Conservation (phyloP, 73 alveolate genomes). For the Paramecium caudatum region DNA sequence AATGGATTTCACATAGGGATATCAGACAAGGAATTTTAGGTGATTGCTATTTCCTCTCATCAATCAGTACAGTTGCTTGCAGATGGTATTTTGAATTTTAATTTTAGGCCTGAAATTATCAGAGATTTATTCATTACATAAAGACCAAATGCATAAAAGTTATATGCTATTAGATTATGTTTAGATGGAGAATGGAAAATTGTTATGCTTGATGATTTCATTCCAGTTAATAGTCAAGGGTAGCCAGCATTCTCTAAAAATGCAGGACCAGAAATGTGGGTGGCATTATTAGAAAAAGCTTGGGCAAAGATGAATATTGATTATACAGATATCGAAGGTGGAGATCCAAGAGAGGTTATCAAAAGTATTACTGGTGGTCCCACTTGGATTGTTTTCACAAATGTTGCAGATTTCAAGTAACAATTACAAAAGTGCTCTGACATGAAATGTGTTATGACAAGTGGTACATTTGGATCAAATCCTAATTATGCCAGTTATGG, state of each 20-base stretch:
- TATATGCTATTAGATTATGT: constrained; percentile 90
- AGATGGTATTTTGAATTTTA: constrained; percentile 74
- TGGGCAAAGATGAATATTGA: constrained; percentile 98
- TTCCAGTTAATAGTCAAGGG: constrained; percentile 88
- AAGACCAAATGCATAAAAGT: constrained; percentile 84
- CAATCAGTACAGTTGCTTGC: constrained; percentile 89
- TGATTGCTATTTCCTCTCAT: constrained; percentile 95
- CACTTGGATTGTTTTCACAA: constrained; percentile 82
- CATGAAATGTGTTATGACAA: constrained; percentile 87
- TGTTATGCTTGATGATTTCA: constrained; percentile 90
- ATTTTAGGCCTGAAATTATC: constrained; percentile 83
- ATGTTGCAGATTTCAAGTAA: constrained; percentile 85
- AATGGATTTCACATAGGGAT: constrained; percentile 84
- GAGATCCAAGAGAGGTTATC: constrained; percentile 90
- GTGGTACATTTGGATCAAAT: constrained; percentile 80
- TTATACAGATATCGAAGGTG: constrained; percentile 93
- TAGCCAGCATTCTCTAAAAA: constrained; percentile 89
- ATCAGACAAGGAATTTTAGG: constrained; percentile 96
- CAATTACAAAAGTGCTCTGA: constrained; percentile 80
- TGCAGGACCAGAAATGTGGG: constrained; percentile 97
- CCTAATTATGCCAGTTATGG: constrained; percentile 76
- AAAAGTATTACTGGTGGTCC: constrained; percentile 96
- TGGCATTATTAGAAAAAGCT: constrained; percentile 95
- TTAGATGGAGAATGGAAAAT: constrained; percentile 89
- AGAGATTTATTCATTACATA: constrained; percentile 79